phyloP scores from a whole-genome alignment of 371 early-diverging fungal species.

The Syncephalastrum monosporum region DNA sequence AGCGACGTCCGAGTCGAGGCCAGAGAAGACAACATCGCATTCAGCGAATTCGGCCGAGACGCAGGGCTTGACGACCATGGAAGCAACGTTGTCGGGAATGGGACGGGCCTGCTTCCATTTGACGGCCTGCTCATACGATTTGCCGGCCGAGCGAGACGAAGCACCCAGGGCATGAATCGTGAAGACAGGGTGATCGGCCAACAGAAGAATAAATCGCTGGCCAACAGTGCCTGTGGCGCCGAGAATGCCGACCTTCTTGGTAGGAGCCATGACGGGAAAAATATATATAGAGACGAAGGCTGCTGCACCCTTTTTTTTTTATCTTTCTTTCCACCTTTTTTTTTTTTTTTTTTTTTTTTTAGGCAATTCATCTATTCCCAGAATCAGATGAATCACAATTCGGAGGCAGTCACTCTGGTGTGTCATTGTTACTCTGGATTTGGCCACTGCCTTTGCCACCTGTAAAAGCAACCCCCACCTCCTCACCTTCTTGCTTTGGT shows the following conservation, averaged over 20 bases:
- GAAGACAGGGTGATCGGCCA: constrained; percentile 86
- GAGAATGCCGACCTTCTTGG: constrained; percentile 83
- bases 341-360: too few relatives aligned
- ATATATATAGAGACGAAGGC: background rate
- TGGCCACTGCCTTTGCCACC: too few relatives aligned
- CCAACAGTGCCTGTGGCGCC: constrained; percentile 99
- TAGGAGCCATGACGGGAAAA: constrained; percentile 14
- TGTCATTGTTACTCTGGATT: too few relatives aligned
- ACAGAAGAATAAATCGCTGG: constrained; percentile 92
- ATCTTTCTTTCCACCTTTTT: too few relatives aligned
- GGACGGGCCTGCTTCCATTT: constrained; percentile 87
- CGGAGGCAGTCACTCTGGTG: too few relatives aligned
- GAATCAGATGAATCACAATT: too few relatives aligned
- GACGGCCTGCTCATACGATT: constrained; percentile 73
- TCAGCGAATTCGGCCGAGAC: constrained; percentile 70
- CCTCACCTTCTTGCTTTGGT: too few relatives aligned
- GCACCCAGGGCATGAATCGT: constrained; percentile 89
- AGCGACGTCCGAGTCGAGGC: constrained; percentile 90
- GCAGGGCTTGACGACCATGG: constrained; percentile 72
- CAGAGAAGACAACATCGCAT: constrained; percentile 92
- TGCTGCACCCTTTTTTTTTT: too few relatives aligned
- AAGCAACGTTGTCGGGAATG: constrained; percentile 66
- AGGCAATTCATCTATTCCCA: too few relatives aligned
- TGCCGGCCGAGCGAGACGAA: constrained; percentile 88
- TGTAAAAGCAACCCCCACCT: too few relatives aligned